A percentile compares a stretch with the other conserved stretches of the same genome.
Conservation (phyloP, 2,329 filamentous ascomycete species). For the Amylocarpus encephaloides region DNA sequence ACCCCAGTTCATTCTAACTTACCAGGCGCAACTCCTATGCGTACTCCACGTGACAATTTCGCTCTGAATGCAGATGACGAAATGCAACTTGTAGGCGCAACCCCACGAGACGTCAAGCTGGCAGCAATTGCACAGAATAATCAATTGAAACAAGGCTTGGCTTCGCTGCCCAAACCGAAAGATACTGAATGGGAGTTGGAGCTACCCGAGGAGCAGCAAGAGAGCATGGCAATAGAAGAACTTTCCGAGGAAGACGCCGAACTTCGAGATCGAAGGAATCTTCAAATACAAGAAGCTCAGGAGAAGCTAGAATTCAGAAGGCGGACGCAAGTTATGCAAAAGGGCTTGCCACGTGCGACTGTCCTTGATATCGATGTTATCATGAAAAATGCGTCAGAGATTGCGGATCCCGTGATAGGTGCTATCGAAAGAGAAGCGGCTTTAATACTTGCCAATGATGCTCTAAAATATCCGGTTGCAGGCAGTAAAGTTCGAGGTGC, state of each 20-base stretch:
- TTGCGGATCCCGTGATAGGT: slow-evolving; percentile 58
- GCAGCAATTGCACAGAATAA: slow-evolving; percentile 63
- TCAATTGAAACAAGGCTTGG: slow-evolving; percentile 66
- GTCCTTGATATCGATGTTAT: slow-evolving; percentile 65
- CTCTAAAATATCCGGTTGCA: slow-evolving; percentile 64
- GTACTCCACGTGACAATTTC: slow-evolving; percentile 83
- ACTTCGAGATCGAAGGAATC: slow-evolving; percentile 72
- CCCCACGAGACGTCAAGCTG: slow-evolving; percentile 68
- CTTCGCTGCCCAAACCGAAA: slow-evolving; percentile 83
- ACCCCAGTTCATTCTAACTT: slow-evolving; percentile 57
- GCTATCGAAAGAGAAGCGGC: slow-evolving; percentile 74
- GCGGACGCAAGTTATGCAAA: slow-evolving; percentile 88
- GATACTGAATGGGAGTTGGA: slow-evolving; percentile 93
- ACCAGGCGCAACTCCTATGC: slow-evolving; percentile 74
- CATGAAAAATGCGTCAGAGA: slow-evolving; percentile 53
- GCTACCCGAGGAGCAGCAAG: slow-evolving; percentile 73
- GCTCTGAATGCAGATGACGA: slow-evolving; percentile 67
- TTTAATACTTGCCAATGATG: slow-evolving; percentile 75
- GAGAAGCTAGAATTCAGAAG: slow-evolving; percentile 68
- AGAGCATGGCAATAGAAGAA: slow-evolving; percentile 44
- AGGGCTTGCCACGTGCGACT: slow-evolving; percentile 69
- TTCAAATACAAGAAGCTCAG: slow-evolving; percentile 63
- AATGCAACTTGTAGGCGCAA: slow-evolving; percentile 63
- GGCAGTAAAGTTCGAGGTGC: slow-evolving; percentile 59
- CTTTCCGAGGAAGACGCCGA: slow-evolving; percentile 56